A percentile compares a stretch with the other conserved stretches of the same genome.
phyloP scores from a whole-genome alignment of 768 basidiomycete genomes.

The Aureoboletus auriporus region DNA sequence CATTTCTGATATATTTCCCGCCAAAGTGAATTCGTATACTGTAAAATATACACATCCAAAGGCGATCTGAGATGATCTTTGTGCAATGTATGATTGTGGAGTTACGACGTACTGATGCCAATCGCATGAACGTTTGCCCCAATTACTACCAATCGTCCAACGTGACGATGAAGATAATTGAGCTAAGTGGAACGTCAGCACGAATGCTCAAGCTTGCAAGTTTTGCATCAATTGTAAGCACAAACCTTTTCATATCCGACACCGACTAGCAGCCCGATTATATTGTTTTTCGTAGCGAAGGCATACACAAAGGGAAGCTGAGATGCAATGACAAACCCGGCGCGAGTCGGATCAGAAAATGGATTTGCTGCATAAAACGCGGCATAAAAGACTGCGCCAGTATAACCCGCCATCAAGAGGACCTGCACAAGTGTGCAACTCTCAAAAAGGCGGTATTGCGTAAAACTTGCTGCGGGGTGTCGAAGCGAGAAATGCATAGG shows the following conservation, averaged over 20 bases:
- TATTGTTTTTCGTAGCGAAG: slow-evolving; percentile 67
- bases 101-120: slow-evolving; percentile 45
- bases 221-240: background rate
- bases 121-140: slow-evolving; percentile 57
- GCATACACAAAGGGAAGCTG: slow-evolving; percentile 65
- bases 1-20: slow-evolving; percentile 35
- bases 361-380: slow-evolving; percentile 48
- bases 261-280: slow-evolving; percentile 54
- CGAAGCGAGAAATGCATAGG: slow-evolving; percentile 38
- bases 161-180: slow-evolving; percentile 72
- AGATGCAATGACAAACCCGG: slow-evolving; percentile 51
- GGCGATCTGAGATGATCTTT: too few species aligned
- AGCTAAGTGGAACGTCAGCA: slow-evolving; percentile 39
- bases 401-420: slow-evolving; percentile 44
- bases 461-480: slow-evolving; percentile 39
- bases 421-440: slow-evolving; percentile 50
- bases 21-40: slow-evolving; percentile 57
- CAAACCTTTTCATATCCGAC: slow-evolving; percentile 66
- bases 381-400: slow-evolving; percentile 41
- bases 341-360: slow-evolving; percentile 46
- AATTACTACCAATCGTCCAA: slow-evolving; percentile 55
- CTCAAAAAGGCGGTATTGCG: slow-evolving; percentile 40
- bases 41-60: background rate
- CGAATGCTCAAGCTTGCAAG: background rate
- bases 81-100: background rate